Evolutionary conservation across 768 basidiomycete species (phyloP), one percentile per base, ranked within the genome.

Genomic region (Leccinum rimulosum): DNA sequence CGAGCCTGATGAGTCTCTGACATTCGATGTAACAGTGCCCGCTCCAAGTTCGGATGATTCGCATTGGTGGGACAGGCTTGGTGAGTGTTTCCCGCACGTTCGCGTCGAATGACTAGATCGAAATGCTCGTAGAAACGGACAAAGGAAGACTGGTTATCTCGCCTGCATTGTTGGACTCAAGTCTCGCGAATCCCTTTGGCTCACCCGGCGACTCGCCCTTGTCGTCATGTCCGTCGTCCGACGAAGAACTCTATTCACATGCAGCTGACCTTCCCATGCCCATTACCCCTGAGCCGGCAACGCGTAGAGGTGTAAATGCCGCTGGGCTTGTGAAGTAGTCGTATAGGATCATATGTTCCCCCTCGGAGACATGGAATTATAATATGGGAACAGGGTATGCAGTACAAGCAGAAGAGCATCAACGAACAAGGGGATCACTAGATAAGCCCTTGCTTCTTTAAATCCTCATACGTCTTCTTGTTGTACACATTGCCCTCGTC

Each of bases 401-500:
- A 58, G 31, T 56, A 56, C 51, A 59, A 56, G 52, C 7, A 62
- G 14, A 48, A 51, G 8, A 31, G 33, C 52, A 36, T 31, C 45
- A 19, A 49, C 7, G 22, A 53, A 51, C 1, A 61, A 15, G n/a
- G 36, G 17, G 28, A 28, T n/a, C 11, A 47, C 50, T 76, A 91
- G 57, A 95, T 91, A 57, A 96, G 77, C 58, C 95, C 95, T 72
- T 98, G 95, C 76, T 95, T 93, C 81, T 95, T 96, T 65, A 97
- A 79, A 69, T 96, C 93, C 66, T 96, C 93, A 69, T 95, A 98
- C n/a, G 93, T 96, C 80, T 97, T 97, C 68, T 88, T 87, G 75
- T 95, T 95, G 75, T 98, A 98, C 52, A 98, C 97, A 66, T 99
- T 98, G 15, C 97, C 97, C 71, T 98, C 97, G 50, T 93, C 93